Percentiles rank a stretch among this genome's conserved stretches.
These are phyloP conservation scores for Fagopyrum homotropicum DNA, from an alignment of 148 eudicot genomes.

Conservation along the genomic window DNA sequence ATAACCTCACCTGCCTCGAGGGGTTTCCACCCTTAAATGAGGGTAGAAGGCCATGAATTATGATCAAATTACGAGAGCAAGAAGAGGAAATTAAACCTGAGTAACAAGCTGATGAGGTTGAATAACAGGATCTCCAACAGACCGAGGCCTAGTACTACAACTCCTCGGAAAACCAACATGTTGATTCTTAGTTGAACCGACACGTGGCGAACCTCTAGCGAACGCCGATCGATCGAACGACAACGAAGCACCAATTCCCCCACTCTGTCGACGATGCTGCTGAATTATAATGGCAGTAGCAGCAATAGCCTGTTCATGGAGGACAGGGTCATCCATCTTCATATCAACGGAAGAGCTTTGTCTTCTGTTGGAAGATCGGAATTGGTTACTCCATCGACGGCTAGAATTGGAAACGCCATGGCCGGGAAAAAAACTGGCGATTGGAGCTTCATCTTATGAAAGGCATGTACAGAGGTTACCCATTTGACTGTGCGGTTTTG, in stretches of 20 bases:
- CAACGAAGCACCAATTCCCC: constrained; percentile 12
- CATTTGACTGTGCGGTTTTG: background rate
- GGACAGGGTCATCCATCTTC: constrained; percentile 28
- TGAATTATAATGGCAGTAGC: constrained; percentile 61
- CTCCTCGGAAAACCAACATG: constrained; percentile 48
- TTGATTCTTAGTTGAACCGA: constrained; percentile 19
- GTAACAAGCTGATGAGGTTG: constrained; percentile 72
- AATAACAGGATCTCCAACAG: constrained; percentile 70
- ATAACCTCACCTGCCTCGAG: constrained; percentile 55
- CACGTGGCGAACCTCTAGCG: constrained; percentile 33
- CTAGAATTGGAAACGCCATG: constrained; percentile 16
- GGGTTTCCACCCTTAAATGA: constrained; percentile 94
- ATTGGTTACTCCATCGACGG: constrained; percentile 38
- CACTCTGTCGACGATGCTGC: constrained; percentile 35
- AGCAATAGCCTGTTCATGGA: constrained; percentile 61
- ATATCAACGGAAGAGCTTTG: background rate
- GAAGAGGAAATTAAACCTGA: constrained; percentile 40
- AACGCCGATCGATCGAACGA: constrained; percentile 72
- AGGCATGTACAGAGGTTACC: constrained; percentile 14
- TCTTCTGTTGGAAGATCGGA: constrained; percentile 43
- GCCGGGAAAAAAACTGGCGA: background rate
- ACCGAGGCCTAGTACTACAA: constrained; percentile 64
- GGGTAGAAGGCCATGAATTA: constrained; percentile 78
- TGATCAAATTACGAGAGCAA: background rate
- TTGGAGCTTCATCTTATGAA: background rate